Percentiles rank a stretch among this genome's conserved stretches.
phyloP scores from a whole-genome alignment of 179 eudicot genomes.

The Drosera spatulata region DNA sequence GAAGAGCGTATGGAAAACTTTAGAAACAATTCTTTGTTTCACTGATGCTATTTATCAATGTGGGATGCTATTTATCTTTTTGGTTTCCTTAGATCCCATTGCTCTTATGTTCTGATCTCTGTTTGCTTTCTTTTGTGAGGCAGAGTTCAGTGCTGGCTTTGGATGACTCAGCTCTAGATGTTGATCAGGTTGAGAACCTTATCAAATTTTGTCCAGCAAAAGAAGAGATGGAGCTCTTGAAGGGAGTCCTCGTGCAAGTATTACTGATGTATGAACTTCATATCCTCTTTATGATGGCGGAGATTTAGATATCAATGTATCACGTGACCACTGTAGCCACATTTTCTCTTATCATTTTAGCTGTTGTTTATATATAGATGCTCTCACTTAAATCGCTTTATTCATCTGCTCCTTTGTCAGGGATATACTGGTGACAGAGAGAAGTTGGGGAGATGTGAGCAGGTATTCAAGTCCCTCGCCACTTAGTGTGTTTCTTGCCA shows the following conservation, averaged over 20 bases:
- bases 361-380: no score
- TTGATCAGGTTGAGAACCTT: conserved; percentile 15
- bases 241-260: conserved; percentile 28
- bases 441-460: conserved; percentile 82
- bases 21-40: not conserved
- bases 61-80: not conserved
- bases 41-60: no score
- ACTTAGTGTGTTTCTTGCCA: not conserved
- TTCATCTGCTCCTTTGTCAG: conserved; percentile 25
- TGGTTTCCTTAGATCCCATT: not conserved
- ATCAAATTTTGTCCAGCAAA: conserved; percentile 14
- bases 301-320: no score
- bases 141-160: conserved; percentile 44
- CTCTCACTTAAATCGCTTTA: not conserved
- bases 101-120: not conserved
- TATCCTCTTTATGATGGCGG: not conserved
- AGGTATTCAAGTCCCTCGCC: conserved; percentile 31
- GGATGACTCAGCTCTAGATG: conserved; percentile 42
- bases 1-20: not conserved
- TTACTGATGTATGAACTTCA: no score
- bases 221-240: conserved; percentile 54
- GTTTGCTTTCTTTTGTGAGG: not conserved
- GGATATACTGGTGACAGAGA: conserved; percentile 78
- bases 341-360: no score
- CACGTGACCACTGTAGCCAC: no score